Percentiles rank a stretch among this genome's conserved stretches.
These are phyloP conservation scores for Ogataea hybrid DNA, from an alignment of 1,139 yeast species.

Conservation along the genomic window DNA sequence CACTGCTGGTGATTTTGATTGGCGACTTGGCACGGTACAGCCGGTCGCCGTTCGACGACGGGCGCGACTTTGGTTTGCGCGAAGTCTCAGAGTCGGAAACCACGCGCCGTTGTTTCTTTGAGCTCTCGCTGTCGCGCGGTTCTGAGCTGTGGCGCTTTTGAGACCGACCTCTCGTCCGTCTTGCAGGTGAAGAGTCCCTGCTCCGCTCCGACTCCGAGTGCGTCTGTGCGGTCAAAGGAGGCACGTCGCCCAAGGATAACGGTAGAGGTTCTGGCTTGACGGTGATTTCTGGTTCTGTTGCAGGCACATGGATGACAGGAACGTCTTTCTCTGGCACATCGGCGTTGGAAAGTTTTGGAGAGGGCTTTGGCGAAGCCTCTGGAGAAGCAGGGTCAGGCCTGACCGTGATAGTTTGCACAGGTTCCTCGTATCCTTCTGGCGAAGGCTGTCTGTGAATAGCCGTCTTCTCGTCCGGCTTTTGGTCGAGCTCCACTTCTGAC, in stretches of 20 bases:
- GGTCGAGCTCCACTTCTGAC: background rate
- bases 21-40: slow-evolving; percentile 22
- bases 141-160: background rate
- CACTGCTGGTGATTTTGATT: slow-evolving; percentile 21
- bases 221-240: background rate
- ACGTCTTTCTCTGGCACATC: background rate
- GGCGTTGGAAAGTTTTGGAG: too few relatives aligned
- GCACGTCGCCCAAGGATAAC: slow-evolving; percentile 1
- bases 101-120: slow-evolving; percentile 9
- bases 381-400: background rate
- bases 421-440: background rate
- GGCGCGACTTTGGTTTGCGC: slow-evolving; percentile 24
- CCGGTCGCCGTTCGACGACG: slow-evolving; percentile 26
- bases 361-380: too few relatives aligned
- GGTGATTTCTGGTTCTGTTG: background rate
- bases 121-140: background rate
- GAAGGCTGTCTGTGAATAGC: background rate
- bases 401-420: slow-evolving; percentile 1
- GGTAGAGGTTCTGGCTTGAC: background rate
- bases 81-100: slow-evolving; percentile 7
- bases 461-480: background rate
- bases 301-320: slow-evolving; percentile 2
- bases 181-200: slow-evolving; percentile 12
- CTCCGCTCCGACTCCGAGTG: background rate
- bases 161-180: slow-evolving; percentile 16